Evolutionary conservation across 495 filamentous ascomycete species (phyloP).

Genomic region (Tuber umbilicatum): DNA sequence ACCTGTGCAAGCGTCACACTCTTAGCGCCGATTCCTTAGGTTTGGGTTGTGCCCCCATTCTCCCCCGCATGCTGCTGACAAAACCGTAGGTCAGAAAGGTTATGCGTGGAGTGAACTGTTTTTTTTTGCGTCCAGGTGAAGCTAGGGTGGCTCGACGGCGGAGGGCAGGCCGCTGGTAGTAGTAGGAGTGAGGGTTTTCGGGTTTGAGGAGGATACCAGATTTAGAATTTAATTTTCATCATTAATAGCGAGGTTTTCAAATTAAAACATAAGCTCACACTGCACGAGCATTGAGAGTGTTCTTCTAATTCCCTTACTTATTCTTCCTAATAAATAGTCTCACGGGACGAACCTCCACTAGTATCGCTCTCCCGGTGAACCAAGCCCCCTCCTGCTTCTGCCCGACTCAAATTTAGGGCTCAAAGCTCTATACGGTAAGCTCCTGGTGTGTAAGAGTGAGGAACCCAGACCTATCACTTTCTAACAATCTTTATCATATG

Average conservation of each 20-base stretch:
- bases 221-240: neutral
- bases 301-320: neutral
- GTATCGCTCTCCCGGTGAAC: neutral
- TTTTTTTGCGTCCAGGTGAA: neutral
- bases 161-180: neutral
- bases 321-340: neutral
- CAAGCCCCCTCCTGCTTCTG: neutral
- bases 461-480: neutral
- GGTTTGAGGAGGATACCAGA: neutral
- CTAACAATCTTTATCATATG: neutral
- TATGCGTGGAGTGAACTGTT: neutral
- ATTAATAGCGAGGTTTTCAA: neutral
- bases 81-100: neutral
- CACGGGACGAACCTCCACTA: neutral
- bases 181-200: too few relatives aligned
- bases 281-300: neutral
- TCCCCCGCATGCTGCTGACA: neutral
- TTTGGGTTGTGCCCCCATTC: neutral
- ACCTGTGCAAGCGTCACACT: constrained; percentile 44
- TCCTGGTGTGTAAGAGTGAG: neutral
- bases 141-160: neutral
- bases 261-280: neutral
- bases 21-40: constrained; percentile 21
- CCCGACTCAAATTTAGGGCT: neutral
- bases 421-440: neutral